Evolutionary conservation across 2,329 filamentous ascomycete species (phyloP).

Genomic region (Cephalotrichum gorgonifer): DNA sequence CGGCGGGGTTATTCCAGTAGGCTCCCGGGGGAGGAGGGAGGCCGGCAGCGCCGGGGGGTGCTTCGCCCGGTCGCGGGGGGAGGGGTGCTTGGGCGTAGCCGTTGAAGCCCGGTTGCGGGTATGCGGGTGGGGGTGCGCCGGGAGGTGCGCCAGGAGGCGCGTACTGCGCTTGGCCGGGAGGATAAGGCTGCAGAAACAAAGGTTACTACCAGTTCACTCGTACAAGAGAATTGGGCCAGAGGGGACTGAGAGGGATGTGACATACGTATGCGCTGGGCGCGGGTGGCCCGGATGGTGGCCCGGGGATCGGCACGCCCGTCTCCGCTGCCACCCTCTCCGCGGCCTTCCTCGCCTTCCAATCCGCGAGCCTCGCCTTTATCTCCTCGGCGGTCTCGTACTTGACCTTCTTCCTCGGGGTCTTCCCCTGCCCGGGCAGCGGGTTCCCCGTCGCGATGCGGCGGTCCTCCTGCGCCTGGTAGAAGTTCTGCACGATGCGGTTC

Average conservation of each 20-base stretch:
- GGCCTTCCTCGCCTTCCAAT: slow-evolving; percentile 60
- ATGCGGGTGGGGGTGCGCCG: slow-evolving; percentile 6
- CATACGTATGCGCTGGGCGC: slow-evolving; percentile 20
- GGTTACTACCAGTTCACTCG: background rate
- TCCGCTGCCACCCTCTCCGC: slow-evolving; percentile 40
- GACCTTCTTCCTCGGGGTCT: slow-evolving; percentile 60
- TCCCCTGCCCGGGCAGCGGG: slow-evolving; percentile 56
- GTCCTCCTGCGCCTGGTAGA: slow-evolving; percentile 76
- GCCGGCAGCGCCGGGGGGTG: slow-evolving; percentile 24
- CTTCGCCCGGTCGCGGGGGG: slow-evolving; percentile 32
- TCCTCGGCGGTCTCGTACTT: slow-evolving; percentile 68
- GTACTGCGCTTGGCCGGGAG: slow-evolving; percentile 1
- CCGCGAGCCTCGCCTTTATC: slow-evolving; percentile 69
- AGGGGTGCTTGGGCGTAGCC: slow-evolving; percentile 29
- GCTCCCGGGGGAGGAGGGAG: slow-evolving; percentile 32
- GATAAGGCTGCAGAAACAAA: slow-evolving; percentile 17
- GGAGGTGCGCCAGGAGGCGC: slow-evolving; percentile 12
- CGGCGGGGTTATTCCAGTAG: slow-evolving; percentile 15
- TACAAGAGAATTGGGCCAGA: background rate
- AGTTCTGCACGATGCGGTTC: slow-evolving; percentile 75
- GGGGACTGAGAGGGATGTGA: background rate
- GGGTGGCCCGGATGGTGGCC: too few species aligned
- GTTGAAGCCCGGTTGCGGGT: slow-evolving; percentile 4
- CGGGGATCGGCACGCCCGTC: slow-evolving; percentile 21
- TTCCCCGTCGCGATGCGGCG: slow-evolving; percentile 76